Evolutionary conservation across 257 asterid species (phyloP), one percentile per base, ranked within the genome.

Genomic region (Leptodermis oblonga): DNA sequence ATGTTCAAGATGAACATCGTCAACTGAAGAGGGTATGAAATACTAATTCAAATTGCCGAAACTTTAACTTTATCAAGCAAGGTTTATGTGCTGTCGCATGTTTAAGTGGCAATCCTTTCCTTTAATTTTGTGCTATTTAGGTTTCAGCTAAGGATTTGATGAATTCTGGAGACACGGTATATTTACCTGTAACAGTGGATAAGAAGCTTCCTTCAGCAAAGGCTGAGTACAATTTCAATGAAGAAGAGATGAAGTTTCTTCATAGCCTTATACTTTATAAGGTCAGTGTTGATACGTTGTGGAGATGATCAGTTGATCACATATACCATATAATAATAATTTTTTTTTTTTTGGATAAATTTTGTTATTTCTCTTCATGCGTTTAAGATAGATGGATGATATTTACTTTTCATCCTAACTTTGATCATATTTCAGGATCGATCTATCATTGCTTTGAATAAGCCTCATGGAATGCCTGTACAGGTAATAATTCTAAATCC

Each of bases 381-480:
- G 62, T 25, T 55, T 28, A 10, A 28, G 12, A 36, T 28, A 30
- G 31, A 17, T 48, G 18, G 54, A 46, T 25, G 22, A n/a, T 63
- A n/a, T 18, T 23, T 28, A 30, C 11, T 48, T 70, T 51, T 43
- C 31, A 14, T 25, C 33, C 34, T n/a, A 11, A 23, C 31, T 60
- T 39, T 18, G 34, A 5, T 66, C 33, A 36, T 20, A 37, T 73
- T 58, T 67, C 79, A 90, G 96, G 97, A 93, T 80, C 77, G 82
- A 55, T 89, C 93, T 9, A 79, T 90, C 70, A 78, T 93, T 78
- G 96, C 76, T 72, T 73, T 88, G 80, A 93, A 93, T 71, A 93
- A 93, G 84, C 99, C 96, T 0, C 92, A 90, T 52, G 96, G 97
- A 78, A 83, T 93, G 86, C 92, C 97, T 48, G 99, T 93, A 60